Evolutionary conservation across 352 stramenopile genomes (phyloP), one percentile per base, ranked within the genome.

Genomic region (Pythium phragmiticola): DNA sequence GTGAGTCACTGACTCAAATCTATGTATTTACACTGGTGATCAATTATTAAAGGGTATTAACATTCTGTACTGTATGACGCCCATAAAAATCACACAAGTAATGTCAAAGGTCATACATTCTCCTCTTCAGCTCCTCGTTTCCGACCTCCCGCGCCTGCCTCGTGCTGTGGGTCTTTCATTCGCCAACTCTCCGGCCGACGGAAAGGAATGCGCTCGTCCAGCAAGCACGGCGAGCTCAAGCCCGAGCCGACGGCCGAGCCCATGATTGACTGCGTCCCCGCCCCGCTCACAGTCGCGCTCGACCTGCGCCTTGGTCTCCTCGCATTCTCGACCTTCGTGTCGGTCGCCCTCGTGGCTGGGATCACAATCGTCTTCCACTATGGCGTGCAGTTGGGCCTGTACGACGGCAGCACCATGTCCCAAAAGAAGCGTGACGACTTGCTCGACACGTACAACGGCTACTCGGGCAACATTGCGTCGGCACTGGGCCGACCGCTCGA

Each of bases 401-500:
- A 42, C 23, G 39, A 51, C 19, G 4, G 48, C 23, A 7, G 16
- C 16, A 14, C 17, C 39, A 52, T 34, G 6, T 43, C 39, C 14
- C 17, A n/a, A 14, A 9, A 5, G 2, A 6, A 50, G 41, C 53
- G 41, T 8, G 39, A 46, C 19, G 14, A 49, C 14, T 21, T 57
- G 9, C 26, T 56, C 4, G 37, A 63, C 34, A 13, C 28, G 7
- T 63, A 63, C 46, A 63, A 63, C 16, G 41, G 34, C 21, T 57
- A 57, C 48, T 57, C 57, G 13, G 57, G 46, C 34, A 57, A 57
- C 47, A n/a, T 43, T 17, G 45, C 47, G 14, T 16, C 57, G 11
- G 57, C 48, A 8, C 2, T 64, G 16, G 57, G 46, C 3, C 33
- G 17, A 14, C 47, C 57, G 13, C n/a, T 65, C 23, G 57, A 57